A percentile compares a stretch with the other conserved stretches of the same genome.
phyloP scores from a whole-genome alignment of 2,329 filamentous ascomycete species.

The Emericellopsis cladophorae region DNA sequence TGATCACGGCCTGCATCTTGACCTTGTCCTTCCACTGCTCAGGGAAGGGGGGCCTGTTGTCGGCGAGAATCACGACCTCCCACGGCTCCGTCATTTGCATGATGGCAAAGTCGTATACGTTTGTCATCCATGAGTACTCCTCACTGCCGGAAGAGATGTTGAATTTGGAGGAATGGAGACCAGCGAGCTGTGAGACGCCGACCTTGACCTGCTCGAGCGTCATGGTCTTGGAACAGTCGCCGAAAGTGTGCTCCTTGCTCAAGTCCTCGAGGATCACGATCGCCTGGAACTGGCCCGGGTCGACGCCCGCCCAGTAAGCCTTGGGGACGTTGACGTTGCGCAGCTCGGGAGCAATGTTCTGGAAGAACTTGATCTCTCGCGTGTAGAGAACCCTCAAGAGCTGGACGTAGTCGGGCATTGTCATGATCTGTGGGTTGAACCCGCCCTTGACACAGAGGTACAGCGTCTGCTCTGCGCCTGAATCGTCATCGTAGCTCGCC shows the following conservation, averaged over 20 bases:
- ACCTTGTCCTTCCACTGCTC: slow-evolving; percentile 21
- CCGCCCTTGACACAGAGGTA: slow-evolving; percentile 22
- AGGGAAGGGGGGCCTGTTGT: slow-evolving; percentile 17
- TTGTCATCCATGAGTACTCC: slow-evolving; percentile 9
- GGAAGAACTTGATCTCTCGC: slow-evolving; percentile 24
- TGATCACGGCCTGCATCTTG: slow-evolving; percentile 19
- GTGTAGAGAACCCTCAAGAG: slow-evolving; percentile 15
- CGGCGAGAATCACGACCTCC: slow-evolving; percentile 15
- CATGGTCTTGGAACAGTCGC: slow-evolving; percentile 15
- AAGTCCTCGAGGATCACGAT: slow-evolving; percentile 25
- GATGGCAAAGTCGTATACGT: slow-evolving; percentile 23
- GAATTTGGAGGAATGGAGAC: slow-evolving; percentile 25
- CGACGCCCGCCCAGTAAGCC: slow-evolving; percentile 21
- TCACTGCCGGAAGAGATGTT: slow-evolving; percentile 5
- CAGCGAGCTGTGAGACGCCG: slow-evolving; percentile 24
- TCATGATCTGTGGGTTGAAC: slow-evolving; percentile 21
- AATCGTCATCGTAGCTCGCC: too few relatives aligned
- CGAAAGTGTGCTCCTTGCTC: slow-evolving; percentile 17
- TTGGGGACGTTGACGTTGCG: slow-evolving; percentile 19
- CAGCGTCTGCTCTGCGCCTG: too few relatives aligned
- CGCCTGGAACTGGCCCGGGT: slow-evolving; percentile 22
- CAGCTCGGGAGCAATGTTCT: slow-evolving; percentile 15
- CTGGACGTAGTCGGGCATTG: slow-evolving; percentile 10
- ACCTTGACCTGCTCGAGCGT: slow-evolving; percentile 17
- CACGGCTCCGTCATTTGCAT: slow-evolving; percentile 15